Evolutionary conservation across 805 yeast species (phyloP).

Genomic region (Cyberlindnera galapagoensis): DNA sequence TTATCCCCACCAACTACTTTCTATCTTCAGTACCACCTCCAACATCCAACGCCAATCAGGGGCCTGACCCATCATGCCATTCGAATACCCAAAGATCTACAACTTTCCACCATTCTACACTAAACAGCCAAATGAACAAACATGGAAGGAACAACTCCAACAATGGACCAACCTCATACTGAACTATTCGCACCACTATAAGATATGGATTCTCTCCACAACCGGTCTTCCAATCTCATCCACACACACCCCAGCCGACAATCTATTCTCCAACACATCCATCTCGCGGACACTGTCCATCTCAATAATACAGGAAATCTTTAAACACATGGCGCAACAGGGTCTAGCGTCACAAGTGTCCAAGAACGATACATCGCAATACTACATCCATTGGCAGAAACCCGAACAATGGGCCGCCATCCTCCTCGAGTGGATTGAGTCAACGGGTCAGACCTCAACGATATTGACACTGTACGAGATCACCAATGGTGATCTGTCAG

Average conservation of each 20-base stretch:
- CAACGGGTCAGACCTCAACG: conserved; percentile 69
- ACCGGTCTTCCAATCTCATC: conserved; percentile 25
- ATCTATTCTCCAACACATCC: conserved; percentile 42
- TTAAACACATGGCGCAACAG: conserved; percentile 47
- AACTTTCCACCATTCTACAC: conserved; percentile 91
- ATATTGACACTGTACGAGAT: conserved; percentile 82
- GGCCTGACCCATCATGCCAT: no score
- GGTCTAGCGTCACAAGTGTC: conserved; percentile 53
- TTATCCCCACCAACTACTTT: no score
- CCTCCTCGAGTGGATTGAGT: conserved; percentile 64
- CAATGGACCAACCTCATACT: conserved; percentile 70
- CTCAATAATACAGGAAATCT: conserved; percentile 49
- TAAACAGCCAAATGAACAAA: conserved; percentile 75
- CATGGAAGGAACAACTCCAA: conserved; percentile 69
- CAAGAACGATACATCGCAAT: conserved; percentile 31
- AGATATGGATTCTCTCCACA: conserved; percentile 46
- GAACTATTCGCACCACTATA: conserved; percentile 49
- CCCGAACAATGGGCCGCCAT: conserved; percentile 62
- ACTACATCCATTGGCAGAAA: conserved; percentile 56
- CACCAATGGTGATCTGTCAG: conserved; percentile 53
- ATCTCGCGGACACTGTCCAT: conserved; percentile 50
- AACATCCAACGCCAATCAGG: no score
- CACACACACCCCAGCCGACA: conserved; percentile 8
- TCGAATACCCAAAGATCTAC: conserved; percentile 13
- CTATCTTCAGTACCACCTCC: no score